Base-by-base conservation (phyloP, 768 basidiomycete genomes). In the Termitomyces sp. region DNA sequence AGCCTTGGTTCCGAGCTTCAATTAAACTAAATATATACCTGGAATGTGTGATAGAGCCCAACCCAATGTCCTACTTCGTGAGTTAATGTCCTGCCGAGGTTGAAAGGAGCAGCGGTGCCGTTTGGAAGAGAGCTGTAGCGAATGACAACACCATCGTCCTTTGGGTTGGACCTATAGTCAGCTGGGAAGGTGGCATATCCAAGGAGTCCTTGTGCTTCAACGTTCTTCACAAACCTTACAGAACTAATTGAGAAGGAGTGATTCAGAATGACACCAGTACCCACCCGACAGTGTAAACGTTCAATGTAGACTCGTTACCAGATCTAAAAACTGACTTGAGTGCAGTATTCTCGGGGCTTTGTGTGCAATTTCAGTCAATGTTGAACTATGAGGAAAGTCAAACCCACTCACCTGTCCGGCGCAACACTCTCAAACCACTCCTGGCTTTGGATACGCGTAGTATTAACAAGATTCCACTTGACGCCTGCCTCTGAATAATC, bases 11-110 rank as follows among this genome's bases (percentile, higher is more conserved):
- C 10, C 26, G 30, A 12, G 13, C 1, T 20, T 22, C 6, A 4
- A 10, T 0, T 14, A 1, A 42, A 33, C 2, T 22, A 3, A 4
- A 52, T 47, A 10, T 47, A 10, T 47, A 65, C 72, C 66, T 78
- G 71, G 69, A 80, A 81, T 32, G 79, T 79, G 63, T 81, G 79
- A 58, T 75, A 75, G 3, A 80, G 70, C 20, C 79, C 79, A 46
- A 78, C 64, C 79, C 80, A 82, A 63, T 80, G 79, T 4, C 80
- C 77, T 9, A 72, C 71, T 63, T 82, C 80, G 63, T 81, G 80
- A 13, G 74, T 75, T n/a, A 78, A 61, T 2, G 79, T 82, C 59
- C 73, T 65, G 3, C 73, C 75, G 64, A 74, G 67, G 63, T 82
- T 74, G 61, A 77, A 81, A 64, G 73, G 68, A 12, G 56, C 42